Percentiles rank a stretch among this genome's conserved stretches.
Evolutionary conservation across 164 flowering plant genomes (phyloP).

Genomic region (Buxus sempervirens): DNA sequence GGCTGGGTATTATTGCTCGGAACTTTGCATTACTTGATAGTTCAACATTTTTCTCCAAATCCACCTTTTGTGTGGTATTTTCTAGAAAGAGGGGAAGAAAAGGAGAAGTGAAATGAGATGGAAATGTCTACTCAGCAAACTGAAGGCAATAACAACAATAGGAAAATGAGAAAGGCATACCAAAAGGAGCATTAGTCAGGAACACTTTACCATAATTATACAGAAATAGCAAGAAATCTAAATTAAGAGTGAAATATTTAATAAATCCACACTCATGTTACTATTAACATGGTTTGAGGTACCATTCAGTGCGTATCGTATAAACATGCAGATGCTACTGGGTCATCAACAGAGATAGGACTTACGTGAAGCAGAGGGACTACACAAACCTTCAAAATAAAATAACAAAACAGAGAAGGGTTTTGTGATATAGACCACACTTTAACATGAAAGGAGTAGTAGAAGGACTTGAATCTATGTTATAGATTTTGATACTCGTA

Average conservation of each 20-base stretch:
- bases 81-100: slow-evolving; percentile 31
- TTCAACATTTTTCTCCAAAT: slow-evolving; percentile 34
- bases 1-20: slow-evolving; percentile 88
- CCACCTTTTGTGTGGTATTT: slow-evolving; percentile 32
- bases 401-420: no score
- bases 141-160: background rate
- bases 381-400: no score
- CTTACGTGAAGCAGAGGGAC: no score
- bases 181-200: background rate
- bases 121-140: background rate
- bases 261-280: background rate
- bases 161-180: background rate
- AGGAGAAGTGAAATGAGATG: background rate
- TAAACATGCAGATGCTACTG: background rate
- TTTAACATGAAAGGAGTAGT: background rate
- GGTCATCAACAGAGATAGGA: background rate
- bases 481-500: background rate
- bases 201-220: background rate
- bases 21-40: slow-evolving; percentile 89
- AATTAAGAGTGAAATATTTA: background rate
- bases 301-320: background rate
- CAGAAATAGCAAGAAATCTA: background rate
- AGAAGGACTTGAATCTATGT: background rate
- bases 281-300: background rate
- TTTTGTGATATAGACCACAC: background rate